Conservation (phyloP, 257 asterid species). For the Ophiorrhiza pumila region DNA sequence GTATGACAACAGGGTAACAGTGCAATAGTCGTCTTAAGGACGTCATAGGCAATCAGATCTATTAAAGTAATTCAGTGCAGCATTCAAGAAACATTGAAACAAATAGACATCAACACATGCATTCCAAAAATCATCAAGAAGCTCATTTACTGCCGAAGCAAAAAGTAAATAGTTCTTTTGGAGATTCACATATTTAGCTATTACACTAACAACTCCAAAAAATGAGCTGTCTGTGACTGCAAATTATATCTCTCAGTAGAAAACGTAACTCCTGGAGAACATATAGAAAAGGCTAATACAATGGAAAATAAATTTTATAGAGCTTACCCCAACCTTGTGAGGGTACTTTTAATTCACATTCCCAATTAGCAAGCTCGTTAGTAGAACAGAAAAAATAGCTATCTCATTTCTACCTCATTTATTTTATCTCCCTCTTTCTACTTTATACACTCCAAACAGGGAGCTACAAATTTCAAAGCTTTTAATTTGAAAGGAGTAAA, state of each 20-base stretch:
- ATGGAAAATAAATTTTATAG: too few relatives aligned
- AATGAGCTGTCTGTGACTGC: too few relatives aligned
- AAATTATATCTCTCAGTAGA: neutral
- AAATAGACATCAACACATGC: neutral
- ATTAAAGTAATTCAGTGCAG: neutral
- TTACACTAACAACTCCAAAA: neutral
- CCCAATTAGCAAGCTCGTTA: neutral
- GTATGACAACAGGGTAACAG: neutral
- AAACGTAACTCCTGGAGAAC: neutral
- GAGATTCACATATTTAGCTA: neutral
- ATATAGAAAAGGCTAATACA: neutral
- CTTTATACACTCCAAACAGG: neutral
- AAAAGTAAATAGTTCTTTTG: neutral
- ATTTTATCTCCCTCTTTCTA: too few relatives aligned
- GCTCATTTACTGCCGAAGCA: neutral
- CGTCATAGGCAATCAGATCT: neutral
- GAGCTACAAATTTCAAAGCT: neutral
- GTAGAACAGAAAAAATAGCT: too few relatives aligned
- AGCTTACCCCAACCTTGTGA: too few relatives aligned
- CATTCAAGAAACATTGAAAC: too few relatives aligned
- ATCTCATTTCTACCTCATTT: neutral
- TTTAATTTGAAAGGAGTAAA: too few relatives aligned
- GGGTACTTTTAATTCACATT: neutral
- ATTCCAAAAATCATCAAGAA: neutral
- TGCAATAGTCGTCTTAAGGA: neutral